These are phyloP conservation scores for Eremochloa ophiuroides DNA, from an alignment of 176 grass and related monocot genomes.

Conservation along the genomic window DNA sequence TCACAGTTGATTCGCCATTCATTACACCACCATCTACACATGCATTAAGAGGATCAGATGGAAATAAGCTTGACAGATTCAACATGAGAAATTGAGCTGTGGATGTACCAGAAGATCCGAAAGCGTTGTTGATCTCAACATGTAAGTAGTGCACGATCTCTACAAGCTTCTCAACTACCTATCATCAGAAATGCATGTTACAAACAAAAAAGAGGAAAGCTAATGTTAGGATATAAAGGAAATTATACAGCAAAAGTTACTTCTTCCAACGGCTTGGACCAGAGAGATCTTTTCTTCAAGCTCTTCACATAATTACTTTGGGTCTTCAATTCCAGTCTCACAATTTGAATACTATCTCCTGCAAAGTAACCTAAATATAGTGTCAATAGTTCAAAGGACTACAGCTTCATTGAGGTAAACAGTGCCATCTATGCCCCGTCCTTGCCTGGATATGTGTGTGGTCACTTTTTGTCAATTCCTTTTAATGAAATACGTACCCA, in stretches of 20 bases:
- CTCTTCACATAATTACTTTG: constrained; percentile 87
- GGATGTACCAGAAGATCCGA: constrained; percentile 62
- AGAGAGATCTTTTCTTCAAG: constrained; percentile 96
- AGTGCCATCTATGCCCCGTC: not conserved
- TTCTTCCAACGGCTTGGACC: constrained; percentile 84
- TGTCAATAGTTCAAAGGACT: not conserved
- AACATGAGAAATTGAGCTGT: constrained; percentile 14
- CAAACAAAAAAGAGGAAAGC: not conserved
- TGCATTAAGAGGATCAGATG: constrained; percentile 1
- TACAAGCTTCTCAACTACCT: constrained; percentile 90
- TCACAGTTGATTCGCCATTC: constrained; percentile 33
- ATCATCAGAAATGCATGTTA: constrained; percentile 32
- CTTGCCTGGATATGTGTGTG: not conserved
- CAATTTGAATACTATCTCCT: constrained; percentile 71
- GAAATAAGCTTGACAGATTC: constrained; percentile 2
- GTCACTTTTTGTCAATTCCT: not conserved
- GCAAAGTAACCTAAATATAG: constrained; percentile 16
- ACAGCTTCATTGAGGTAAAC: not conserved
- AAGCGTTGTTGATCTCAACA: constrained; percentile 62
- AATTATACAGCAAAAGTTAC: constrained; percentile 24
- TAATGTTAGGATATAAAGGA: not conserved
- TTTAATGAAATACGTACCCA: not conserved
- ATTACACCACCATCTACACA: constrained; percentile 55
- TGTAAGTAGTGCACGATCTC: constrained; percentile 86
- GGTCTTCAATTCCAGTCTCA: constrained; percentile 72